phyloP scores from a whole-genome alignment of 1,284 basidiomycete genomes.

The Apiotrichum mycotoxinovorans region DNA sequence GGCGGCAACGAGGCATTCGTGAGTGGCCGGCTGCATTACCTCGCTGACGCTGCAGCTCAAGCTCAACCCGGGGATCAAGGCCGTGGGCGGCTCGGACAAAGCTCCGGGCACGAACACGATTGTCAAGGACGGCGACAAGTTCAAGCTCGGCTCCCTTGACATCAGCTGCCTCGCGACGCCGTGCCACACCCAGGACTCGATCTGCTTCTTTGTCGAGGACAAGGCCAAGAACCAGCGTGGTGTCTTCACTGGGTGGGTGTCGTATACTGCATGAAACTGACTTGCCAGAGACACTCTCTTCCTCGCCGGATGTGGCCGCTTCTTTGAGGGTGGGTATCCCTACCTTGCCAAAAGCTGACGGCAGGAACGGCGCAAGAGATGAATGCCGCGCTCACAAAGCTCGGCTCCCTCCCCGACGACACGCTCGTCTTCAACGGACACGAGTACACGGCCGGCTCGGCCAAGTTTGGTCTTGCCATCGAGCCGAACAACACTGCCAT shows the following conservation, averaged over 20 bases:
- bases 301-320: conserved; percentile 89
- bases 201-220: conserved; percentile 78
- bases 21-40: conserved; percentile 5
- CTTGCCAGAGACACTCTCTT: conserved; percentile 77
- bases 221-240: conserved; percentile 60
- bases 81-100: conserved; percentile 78
- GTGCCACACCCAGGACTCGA: conserved; percentile 95
- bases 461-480: conserved; percentile 43
- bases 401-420: conserved; percentile 70
- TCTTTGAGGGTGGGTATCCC: conserved; percentile 65
- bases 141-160: conserved; percentile 67
- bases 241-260: conserved; percentile 76
- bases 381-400: conserved; percentile 71
- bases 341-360: neutral
- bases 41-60: conserved; percentile 22
- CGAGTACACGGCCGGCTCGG: conserved; percentile 75
- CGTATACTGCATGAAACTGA: neutral
- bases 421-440: conserved; percentile 89
- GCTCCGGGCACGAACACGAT: conserved; percentile 66
- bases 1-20: conserved; percentile 71
- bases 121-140: conserved; percentile 73
- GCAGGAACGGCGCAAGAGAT: conserved; percentile 76
- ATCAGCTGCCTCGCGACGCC: conserved; percentile 86
- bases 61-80: conserved; percentile 60
- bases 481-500: conserved; percentile 46